Evolutionary conservation across 805 yeast genomes (phyloP).

Genomic region (Saccharomyces mikatae): DNA sequence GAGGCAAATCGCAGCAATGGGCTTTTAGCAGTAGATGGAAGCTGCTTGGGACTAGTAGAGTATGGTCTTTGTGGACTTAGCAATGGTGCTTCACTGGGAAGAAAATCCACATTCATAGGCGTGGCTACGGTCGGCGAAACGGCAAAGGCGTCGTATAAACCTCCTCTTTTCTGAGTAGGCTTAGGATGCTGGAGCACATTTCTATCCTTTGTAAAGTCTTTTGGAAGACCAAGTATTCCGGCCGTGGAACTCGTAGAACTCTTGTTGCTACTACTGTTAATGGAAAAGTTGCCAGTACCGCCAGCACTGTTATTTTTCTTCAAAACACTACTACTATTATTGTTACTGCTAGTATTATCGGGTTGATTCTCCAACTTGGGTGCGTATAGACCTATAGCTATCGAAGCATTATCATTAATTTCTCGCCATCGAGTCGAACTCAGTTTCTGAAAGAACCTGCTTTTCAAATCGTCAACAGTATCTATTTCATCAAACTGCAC

Average conservation of each 20-base stretch:
- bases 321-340: no score
- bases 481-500: constrained; percentile 52
- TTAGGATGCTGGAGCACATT: neutral
- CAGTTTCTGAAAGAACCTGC: constrained; percentile 49
- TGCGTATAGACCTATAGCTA: constrained; percentile 45
- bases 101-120: neutral
- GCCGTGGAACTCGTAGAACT: neutral
- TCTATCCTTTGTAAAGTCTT: neutral
- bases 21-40: neutral
- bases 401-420: constrained; percentile 54
- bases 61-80: constrained; percentile 12
- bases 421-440: constrained; percentile 48
- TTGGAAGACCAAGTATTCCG: neutral
- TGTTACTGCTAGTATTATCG: neutral
- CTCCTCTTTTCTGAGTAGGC: neutral
- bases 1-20: neutral
- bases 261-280: neutral
- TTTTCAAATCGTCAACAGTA: constrained; percentile 76
- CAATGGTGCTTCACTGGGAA: neutral
- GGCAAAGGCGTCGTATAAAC: neutral
- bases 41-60: constrained; percentile 4
- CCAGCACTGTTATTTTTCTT: neutral
- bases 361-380: constrained; percentile 9
- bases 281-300: neutral
- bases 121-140: neutral